Evolutionary conservation across 257 asterid species (phyloP), one percentile per base, ranked within the genome.

Genomic region (Coffea canephora): DNA sequence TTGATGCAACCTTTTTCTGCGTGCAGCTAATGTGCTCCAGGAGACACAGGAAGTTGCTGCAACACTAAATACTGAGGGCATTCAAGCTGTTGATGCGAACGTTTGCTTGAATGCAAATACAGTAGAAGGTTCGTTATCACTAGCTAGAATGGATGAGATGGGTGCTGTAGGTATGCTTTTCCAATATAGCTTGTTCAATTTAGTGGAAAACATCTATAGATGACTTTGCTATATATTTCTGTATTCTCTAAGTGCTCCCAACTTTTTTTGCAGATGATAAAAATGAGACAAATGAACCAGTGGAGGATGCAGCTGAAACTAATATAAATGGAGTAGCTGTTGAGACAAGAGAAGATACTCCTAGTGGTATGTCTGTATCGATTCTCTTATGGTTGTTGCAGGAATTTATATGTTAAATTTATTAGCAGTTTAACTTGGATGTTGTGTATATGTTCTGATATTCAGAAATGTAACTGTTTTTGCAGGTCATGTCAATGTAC

Each of bases 311-410:
- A 12, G 61, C 49, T 34, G 61, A 16, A 5, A 49, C 48, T 25
- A 12, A n/a, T 48, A n/a, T 43, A 10, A 61, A 71, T n/a, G 61
- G 43, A 46, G 49, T 1, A n/a, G 27, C 50, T 12, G 36, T 43
- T 64, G 73, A 34, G 31, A 8, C 14, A 73, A 57, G 68, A 62
- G 73, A 21, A 21, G 75, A 5, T 1, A 70, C 45, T 52, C 2
- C 57, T 13, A 27, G 57, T 65, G 79, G 83, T 70, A 78, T 73
- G 59, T 73, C 15, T 43, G 27, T 46, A 21, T n/a, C 15, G 76
- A 25, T 13, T 59, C 48, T 78, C 54, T 21, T 23, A 18, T 78
- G 23, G 3, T 55, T 68, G 36, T 10, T 73, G 43, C 52, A 61
- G 41, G 15, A 25, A 13, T 75, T 61, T 61, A 8, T 11, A 41